Evolutionary conservation across 768 basidiomycete genomes (phyloP).

Genomic region (Lyophyllum atratum): DNA sequence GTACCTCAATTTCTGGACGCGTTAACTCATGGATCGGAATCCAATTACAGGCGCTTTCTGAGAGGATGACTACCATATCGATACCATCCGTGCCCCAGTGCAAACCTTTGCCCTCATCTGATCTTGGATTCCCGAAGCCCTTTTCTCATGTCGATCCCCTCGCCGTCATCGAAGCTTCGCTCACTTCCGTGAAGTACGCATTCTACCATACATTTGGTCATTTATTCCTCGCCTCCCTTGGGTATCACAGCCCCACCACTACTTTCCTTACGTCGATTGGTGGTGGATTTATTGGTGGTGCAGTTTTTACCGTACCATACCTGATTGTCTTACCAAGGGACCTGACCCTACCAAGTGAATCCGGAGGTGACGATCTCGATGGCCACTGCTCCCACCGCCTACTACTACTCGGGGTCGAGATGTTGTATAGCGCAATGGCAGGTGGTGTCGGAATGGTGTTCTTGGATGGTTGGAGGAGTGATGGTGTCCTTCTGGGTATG

Average conservation of each 20-base stretch:
- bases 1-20: background rate
- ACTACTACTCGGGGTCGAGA: constrained; percentile 11
- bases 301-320: constrained; percentile 19
- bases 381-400: background rate
- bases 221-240: constrained; percentile 1
- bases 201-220: constrained; percentile 17
- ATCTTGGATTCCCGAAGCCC: background rate
- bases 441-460: constrained; percentile 11
- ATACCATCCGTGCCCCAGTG: background rate
- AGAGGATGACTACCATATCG: background rate
- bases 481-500: constrained; percentile 1
- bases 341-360: background rate
- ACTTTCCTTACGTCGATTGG: constrained; percentile 1
- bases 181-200: constrained; percentile 23
- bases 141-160: constrained; percentile 10
- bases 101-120: background rate
- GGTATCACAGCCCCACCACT: background rate
- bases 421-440: constrained; percentile 13
- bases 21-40: background rate
- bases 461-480: constrained; percentile 7
- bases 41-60: background rate
- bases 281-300: constrained; percentile 18
- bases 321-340: constrained; percentile 12
- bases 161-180: constrained; percentile 16
- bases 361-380: background rate